Percentiles rank a stretch among this genome's conserved stretches.
Evolutionary conservation across 106 monocot species (phyloP).

Genomic region (Dendrobium catenatum): DNA sequence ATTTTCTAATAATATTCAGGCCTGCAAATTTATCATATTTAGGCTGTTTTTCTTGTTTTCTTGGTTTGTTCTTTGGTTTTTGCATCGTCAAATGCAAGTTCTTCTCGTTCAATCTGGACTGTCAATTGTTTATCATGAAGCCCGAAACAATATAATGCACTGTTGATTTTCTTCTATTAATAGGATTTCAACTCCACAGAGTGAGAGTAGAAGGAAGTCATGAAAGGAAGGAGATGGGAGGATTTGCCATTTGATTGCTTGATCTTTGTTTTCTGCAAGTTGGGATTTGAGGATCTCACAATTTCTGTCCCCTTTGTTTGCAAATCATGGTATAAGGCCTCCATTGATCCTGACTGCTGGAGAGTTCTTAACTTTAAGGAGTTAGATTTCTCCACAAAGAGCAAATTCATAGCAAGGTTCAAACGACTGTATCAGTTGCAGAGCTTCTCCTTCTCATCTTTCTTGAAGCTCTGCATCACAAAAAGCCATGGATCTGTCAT

Average conservation of each 20-base stretch:
- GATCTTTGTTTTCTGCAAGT: slow-evolving; percentile 13
- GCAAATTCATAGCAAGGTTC: slow-evolving; percentile 9
- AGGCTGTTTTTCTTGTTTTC: not conserved
- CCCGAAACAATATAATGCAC: not conserved
- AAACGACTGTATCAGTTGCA: not conserved
- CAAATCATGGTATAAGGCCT: slow-evolving; percentile 32
- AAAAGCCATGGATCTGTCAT: slow-evolving; percentile 12
- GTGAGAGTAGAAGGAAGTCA: not conserved
- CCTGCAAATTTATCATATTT: not conserved
- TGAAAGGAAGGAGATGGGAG: slow-evolving; percentile 29
- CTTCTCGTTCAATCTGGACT: too few relatives aligned
- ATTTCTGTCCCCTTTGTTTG: slow-evolving; percentile 20
- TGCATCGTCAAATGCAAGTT: too few relatives aligned
- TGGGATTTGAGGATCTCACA: slow-evolving; percentile 18
- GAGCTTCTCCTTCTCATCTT: slow-evolving; percentile 14
- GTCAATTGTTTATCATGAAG: not conserved
- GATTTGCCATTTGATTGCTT: slow-evolving; percentile 23
- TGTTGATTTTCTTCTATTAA: not conserved
- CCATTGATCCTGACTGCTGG: slow-evolving; percentile 27
- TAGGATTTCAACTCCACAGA: not conserved
- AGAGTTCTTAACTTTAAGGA: slow-evolving; percentile 15
- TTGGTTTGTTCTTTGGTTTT: not conserved
- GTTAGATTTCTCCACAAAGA: slow-evolving; percentile 1
- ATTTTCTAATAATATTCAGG: slow-evolving; percentile 2
- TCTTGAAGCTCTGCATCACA: slow-evolving; percentile 11